A percentile compares a stretch with the other conserved stretches of the same genome.
Conservation (phyloP, 1,139 yeast genomes). For the Saccharomyces hybrid region DNA sequence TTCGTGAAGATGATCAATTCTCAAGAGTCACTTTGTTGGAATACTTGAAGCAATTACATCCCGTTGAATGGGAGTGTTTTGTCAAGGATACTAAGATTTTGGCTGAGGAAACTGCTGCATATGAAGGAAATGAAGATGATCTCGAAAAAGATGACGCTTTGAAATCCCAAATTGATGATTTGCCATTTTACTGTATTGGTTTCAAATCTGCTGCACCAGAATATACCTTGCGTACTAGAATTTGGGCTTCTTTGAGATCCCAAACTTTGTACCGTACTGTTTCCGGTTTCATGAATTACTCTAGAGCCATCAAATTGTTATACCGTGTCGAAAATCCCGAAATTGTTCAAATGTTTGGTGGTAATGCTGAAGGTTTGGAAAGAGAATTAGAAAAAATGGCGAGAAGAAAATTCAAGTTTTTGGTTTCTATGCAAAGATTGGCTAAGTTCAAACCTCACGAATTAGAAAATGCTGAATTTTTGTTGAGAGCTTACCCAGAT, state of each 20-base stretch:
- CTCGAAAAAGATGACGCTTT: slow-evolving; percentile 61
- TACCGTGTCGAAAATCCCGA: slow-evolving; percentile 99
- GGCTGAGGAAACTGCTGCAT: slow-evolving; percentile 94
- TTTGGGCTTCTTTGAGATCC: slow-evolving; percentile 98
- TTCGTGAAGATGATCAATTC: slow-evolving; percentile 97
- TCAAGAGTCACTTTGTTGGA: slow-evolving; percentile 94
- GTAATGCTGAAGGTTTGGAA: slow-evolving; percentile 91
- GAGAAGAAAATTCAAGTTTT: slow-evolving; percentile 93
- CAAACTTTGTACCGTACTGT: slow-evolving; percentile 98
- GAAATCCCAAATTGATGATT: slow-evolving; percentile 88
- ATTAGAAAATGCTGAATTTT: slow-evolving; percentile 94
- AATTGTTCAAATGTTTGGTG: slow-evolving; percentile 96
- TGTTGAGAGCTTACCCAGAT: slow-evolving; percentile 97
- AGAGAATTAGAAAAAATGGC: slow-evolving; percentile 98
- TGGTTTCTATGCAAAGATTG: slow-evolving; percentile 97
- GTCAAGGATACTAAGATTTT: slow-evolving; percentile 96
- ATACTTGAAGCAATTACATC: slow-evolving; percentile 94
- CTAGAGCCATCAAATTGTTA: slow-evolving; percentile 92
- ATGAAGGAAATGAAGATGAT: slow-evolving; percentile 67
- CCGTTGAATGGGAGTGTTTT: slow-evolving; percentile 98
- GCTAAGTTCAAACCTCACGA: slow-evolving; percentile 96
- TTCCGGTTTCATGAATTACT: slow-evolving; percentile 98
- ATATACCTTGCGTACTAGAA: slow-evolving; percentile 94
- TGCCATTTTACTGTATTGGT: slow-evolving; percentile 98
- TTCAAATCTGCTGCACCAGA: slow-evolving; percentile 99